Base-by-base conservation (phyloP, 2,329 filamentous ascomycete species). In the Tolypocladium endophyticum region DNA sequence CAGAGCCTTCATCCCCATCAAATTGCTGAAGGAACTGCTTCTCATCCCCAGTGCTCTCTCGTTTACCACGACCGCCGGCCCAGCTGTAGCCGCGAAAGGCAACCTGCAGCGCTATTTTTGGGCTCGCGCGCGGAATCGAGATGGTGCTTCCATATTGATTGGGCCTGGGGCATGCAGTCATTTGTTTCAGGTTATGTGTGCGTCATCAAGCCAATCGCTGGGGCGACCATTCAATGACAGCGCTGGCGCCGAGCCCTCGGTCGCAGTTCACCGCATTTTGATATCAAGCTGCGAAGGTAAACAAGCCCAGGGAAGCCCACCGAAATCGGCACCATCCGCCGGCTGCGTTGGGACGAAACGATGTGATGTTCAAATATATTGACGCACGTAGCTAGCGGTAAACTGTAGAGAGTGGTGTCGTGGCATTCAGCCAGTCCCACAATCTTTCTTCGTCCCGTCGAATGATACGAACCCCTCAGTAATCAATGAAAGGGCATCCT, bases 101-200 rank as follows among this genome's bases (percentile, higher is more conserved):
- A 53, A 35, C 30, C 50, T 53, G 50, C 50, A 53, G 56, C 30
- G 56, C 62, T 66, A 66, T 65, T 66, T 65, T 66, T 64, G 60
- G 62, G 50, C 20, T 45, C 30, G 43, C 56, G 57, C 50, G 50
- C 30, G 30, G 50, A 18, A 53, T 35, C 50, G 28, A 53, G 18
- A 35, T 33, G 20, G 28, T 6, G 30, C 9, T 45, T 50, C 50
- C 56, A 11, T 56, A 39, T 41, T 64, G 61, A 65, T 64, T 65
- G 61, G 64, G 16, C 36, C n/a, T 23, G 35, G 14, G 28, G 20
- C 28, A 43, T 47, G 52, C 56, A 50, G 45, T 61, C 59, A 57
- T 53, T 56, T 61, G 65, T 66, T 66, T 66, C 65, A 66, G 65
- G 63, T 64, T 58, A 65, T 66, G 63, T 61, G 59, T 38, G 58